A percentile compares a stretch with the other conserved stretches of the same genome.
Evolutionary conservation across 108 stramenopile genomes (phyloP).

Genomic region (Nitzschia palea): DNA sequence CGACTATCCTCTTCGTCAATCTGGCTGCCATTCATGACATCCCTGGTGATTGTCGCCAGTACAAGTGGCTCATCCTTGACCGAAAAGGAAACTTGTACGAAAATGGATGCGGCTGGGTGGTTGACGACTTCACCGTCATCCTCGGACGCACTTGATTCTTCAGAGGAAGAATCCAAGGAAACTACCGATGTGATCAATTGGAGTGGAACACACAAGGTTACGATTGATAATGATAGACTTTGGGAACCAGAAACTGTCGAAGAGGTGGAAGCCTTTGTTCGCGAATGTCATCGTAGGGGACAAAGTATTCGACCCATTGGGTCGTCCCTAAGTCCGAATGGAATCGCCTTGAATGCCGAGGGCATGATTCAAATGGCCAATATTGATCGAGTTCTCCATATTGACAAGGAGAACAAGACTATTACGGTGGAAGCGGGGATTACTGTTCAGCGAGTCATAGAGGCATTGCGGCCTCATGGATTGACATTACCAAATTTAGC

Average conservation of each 20-base stretch:
- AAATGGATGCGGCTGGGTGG: no score
- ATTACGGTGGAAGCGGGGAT: constrained; percentile 95
- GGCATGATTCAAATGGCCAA: constrained; percentile 87
- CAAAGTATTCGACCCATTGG: constrained; percentile 86
- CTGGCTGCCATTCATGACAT: no score
- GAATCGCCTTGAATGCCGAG: constrained; percentile 74
- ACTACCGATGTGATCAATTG: constrained; percentile 80
- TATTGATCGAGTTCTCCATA: constrained; percentile 77
- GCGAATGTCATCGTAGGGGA: constrained; percentile 53
- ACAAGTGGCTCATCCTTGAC: no score
- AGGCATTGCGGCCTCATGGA: constrained; percentile 68
- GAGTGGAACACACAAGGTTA: constrained; percentile 82
- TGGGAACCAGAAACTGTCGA: constrained; percentile 76
- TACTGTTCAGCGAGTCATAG: constrained; percentile 68
- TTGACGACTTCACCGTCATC: no score
- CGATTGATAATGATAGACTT: constrained; percentile 50
- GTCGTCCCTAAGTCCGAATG: constrained; percentile 96
- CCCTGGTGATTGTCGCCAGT: no score
- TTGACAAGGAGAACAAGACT: constrained; percentile 75
- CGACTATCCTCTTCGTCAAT: no score
- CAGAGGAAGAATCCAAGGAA: constrained; percentile 1
- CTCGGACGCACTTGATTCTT: no score
- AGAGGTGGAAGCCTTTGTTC: constrained; percentile 62
- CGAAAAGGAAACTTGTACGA: no score
- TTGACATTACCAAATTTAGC: constrained; percentile 96